Base-by-base conservation (phyloP, 176 grass and related monocot species). In the Tillandsia leiboldiana region DNA sequence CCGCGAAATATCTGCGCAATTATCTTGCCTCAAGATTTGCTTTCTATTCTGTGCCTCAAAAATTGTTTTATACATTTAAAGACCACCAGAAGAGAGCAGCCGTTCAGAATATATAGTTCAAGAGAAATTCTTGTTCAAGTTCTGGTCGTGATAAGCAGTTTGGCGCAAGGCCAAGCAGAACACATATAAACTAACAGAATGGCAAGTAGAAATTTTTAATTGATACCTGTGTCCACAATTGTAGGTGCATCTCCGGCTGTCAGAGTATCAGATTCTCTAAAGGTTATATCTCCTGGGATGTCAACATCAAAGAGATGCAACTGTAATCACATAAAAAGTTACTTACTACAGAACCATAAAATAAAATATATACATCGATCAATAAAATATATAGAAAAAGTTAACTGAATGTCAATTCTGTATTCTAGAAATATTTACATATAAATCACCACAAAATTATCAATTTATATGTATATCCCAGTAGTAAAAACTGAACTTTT, bases 221-320 rank as follows among this genome's bases (percentile, higher is more conserved):
- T 23, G n/a, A 13, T 74, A 81, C 88, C 84, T 51, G 84, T 91
- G 71, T 87, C 78, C 9, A 84, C 88, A 28, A 91, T 10, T 2
- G 88, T 82, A 72, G 78, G 75, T 73, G 71, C 72, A 59, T 80
- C 69, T 56, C 79, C 89, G 72, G 73, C 51, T 11, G 79, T 49
- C 51, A 92, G 75, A 24, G 62, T 83, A 51, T 83, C 85, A 72
- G 82, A 88, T 83, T 85, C 85, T 26, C 51, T 85, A 33, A 83
- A 28, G 23, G 29, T 78, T 69, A 80, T 78, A 58, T 92, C 79
- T 80, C 89, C 70, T 4, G 75, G 75, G 33, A 88, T 68, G 27
- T 83, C 76, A 12, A 75, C 50, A 22, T 85, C 79, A 50, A 92
- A 86, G 65, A 88, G 56, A 79, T 88, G 85, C 73, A 88, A 72